Conservation (phyloP, 805 yeast genomes). For the Barnettozyma californica region DNA sequence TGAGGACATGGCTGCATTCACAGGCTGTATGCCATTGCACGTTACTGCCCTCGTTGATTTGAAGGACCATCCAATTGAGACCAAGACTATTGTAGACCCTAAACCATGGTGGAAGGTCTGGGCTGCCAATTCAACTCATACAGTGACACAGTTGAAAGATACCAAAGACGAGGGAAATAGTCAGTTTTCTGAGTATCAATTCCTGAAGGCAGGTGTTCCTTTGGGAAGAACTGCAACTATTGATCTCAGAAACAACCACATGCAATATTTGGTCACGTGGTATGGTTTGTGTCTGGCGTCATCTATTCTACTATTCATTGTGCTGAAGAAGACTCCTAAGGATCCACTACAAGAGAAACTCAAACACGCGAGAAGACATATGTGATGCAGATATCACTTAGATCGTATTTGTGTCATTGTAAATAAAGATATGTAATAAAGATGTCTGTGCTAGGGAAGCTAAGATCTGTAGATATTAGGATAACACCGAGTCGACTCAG, state of each 20-base stretch:
- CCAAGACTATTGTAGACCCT: constrained; percentile 23
- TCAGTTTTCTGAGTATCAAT: constrained; percentile 52
- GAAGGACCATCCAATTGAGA: constrained; percentile 53
- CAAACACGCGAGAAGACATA: constrained; percentile 41
- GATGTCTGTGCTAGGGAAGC: neutral
- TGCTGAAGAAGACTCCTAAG: constrained; percentile 39
- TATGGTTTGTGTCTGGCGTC: constrained; percentile 79
- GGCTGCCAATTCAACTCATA: constrained; percentile 13
- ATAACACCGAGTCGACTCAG: too few species aligned
- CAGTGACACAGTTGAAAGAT: constrained; percentile 4
- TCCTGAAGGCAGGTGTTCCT: constrained; percentile 82
- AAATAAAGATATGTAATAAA: neutral
- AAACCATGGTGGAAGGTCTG: constrained; percentile 28
- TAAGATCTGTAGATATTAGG: too few species aligned
- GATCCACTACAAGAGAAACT: constrained; percentile 42
- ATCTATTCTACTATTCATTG: constrained; percentile 53
- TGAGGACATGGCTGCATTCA: constrained; percentile 66
- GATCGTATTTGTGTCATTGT: neutral
- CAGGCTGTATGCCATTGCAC: constrained; percentile 67
- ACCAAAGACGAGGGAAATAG: constrained; percentile 16
- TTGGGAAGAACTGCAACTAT: constrained; percentile 78
- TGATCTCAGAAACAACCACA: constrained; percentile 80
- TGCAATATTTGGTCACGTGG: constrained; percentile 94
- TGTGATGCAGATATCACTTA: constrained; percentile 18
- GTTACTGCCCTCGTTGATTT: constrained; percentile 68